Base-by-base conservation (phyloP, 1,284 basidiomycete species). In the Tilletia indica region DNA sequence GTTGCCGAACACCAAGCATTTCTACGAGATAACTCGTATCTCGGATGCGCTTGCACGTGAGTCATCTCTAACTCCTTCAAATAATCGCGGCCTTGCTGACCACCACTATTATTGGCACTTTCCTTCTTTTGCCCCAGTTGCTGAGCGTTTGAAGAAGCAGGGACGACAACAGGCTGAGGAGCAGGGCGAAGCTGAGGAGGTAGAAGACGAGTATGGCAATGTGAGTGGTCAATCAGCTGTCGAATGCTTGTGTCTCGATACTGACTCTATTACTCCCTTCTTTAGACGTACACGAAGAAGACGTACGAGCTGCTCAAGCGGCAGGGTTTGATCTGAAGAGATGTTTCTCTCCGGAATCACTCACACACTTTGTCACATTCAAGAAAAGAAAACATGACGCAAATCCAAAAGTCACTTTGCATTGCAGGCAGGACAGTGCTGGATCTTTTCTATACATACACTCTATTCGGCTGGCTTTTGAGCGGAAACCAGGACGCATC, bases 1-100 rank as follows among this genome's bases (percentile, higher is more conserved):
- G 19, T 87, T 99, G 75, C 97, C 97, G 0, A 99, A 98, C 80
- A 97, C 95, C 1, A 96, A 96, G 84, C 97, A 99, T 86, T 99
- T 99, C 87, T 93, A 97, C 81, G 96, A 97, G 85, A 97, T 99
- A 75, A 99, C 95, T 25, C 89, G 91, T 69, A 99, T 99, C 77
- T 92, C 94, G 79, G 97, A 99, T 86, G 97, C 95, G 0, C 89
- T 98, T 73, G 90, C 94, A 64, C 87, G 94, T 96, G 82, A 80
- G 92, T 89, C 2, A 25, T 2, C 25, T 2, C 16, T 49, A 45
- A 48, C 25, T 6, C 31, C 21, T 47, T 48, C 31, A 8, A 12
- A 34, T 47, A 68, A n/a, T n/a, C n/a, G n/a, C n/a, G n/a, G n/a
- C 8, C 16, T 16, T 34, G 14, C 36, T n/a, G 3, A n/a, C n/a